Conservation (phyloP, 495 filamentous ascomycete species). For the Astrothelium macrocarpum region DNA sequence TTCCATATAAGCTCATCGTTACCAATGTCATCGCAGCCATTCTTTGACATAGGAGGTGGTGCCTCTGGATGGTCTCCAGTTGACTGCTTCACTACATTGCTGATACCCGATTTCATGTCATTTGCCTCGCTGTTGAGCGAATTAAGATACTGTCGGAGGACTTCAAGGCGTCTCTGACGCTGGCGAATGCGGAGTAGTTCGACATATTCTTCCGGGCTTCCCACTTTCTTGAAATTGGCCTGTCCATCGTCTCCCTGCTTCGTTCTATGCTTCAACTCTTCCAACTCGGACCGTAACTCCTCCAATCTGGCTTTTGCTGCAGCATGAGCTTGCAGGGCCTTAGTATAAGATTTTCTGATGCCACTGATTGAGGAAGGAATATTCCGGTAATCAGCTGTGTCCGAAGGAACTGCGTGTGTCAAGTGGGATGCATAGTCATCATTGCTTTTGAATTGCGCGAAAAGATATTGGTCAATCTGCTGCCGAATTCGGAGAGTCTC, state of each 20-base stretch:
- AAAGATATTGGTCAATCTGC: slow-evolving; percentile 1
- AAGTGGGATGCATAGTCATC: background rate
- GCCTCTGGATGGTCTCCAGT: slow-evolving; percentile 1
- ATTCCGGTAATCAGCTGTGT: background rate
- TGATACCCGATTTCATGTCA: background rate
- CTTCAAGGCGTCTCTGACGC: background rate
- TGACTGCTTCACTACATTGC: background rate
- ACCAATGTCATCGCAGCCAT: background rate
- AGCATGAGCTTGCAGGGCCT: background rate
- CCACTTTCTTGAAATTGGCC: background rate
- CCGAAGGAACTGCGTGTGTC: background rate
- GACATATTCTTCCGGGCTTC: background rate
- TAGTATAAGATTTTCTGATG: background rate
- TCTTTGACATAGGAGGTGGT: background rate
- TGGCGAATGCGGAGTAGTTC: background rate
- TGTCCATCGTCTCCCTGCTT: background rate
- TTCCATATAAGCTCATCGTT: background rate
- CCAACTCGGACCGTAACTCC: background rate
- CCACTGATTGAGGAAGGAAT: background rate
- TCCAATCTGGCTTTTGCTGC: background rate
- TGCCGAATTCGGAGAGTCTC: background rate
- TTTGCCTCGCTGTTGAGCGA: background rate
- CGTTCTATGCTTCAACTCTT: background rate
- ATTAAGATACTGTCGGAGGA: background rate
- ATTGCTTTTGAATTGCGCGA: background rate